These are phyloP conservation scores for Verticillium albo-atrum DNA, from an alignment of 2,329 filamentous ascomycete species.

Conservation along the genomic window DNA sequence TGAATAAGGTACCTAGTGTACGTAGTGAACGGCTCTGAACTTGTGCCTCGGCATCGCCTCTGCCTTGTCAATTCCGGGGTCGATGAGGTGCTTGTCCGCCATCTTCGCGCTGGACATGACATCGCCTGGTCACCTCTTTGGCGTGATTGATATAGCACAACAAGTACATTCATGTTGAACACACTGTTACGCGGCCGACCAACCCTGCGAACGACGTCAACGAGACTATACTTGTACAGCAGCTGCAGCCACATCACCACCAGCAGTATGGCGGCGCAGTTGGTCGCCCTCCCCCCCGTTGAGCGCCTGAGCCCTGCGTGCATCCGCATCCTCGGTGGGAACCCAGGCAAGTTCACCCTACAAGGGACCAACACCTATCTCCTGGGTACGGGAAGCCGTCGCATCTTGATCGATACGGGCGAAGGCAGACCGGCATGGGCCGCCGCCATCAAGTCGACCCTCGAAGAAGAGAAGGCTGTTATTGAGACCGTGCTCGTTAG, in stretches of 20 bases:
- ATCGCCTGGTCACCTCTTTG: neutral
- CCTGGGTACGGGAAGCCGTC: conserved; percentile 66
- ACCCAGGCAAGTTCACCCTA: conserved; percentile 76
- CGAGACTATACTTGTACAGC: neutral
- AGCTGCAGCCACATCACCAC: no score
- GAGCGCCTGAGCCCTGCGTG: conserved; percentile 73
- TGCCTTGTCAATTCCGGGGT: neutral
- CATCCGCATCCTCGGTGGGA: conserved; percentile 82
- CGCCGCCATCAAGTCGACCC: conserved; percentile 55
- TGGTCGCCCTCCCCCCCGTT: conserved; percentile 65
- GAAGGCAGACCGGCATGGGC: conserved; percentile 77
- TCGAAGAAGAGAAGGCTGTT: conserved; percentile 63
- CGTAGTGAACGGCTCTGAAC: no score
- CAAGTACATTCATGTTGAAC: neutral
- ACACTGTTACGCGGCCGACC: neutral
- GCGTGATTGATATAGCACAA: neutral
- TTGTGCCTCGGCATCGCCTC: neutral
- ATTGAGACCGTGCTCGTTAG: conserved; percentile 73
- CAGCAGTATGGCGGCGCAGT: conserved; percentile 52
- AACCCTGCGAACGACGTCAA: neutral
- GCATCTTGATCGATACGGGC: conserved; percentile 86
- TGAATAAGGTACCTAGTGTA: no score
- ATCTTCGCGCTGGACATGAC: neutral
- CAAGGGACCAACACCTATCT: conserved; percentile 94
- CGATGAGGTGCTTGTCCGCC: neutral